Conservation (phyloP, 257 asterid genomes). For the Orobanche coerulescens region DNA sequence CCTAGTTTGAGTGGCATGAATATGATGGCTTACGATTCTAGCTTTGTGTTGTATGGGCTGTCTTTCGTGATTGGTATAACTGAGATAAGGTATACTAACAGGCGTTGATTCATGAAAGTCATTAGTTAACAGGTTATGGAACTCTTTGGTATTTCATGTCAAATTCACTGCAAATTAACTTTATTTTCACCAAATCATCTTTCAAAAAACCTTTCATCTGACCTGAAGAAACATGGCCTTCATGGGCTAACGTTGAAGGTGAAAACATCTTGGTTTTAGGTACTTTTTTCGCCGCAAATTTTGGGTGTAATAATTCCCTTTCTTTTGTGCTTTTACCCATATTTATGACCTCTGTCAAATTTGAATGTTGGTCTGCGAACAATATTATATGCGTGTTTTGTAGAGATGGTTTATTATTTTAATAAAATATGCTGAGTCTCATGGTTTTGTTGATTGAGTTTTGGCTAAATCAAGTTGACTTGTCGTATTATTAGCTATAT, state of each 20-base stretch:
- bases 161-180: background rate
- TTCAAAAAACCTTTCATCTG: conserved; percentile 73
- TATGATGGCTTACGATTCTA: no score
- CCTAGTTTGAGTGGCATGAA: no score
- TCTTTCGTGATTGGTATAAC: background rate
- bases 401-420: no score
- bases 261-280: conserved; percentile 88
- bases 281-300: conserved; percentile 21
- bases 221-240: conserved; percentile 69
- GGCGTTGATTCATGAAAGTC: conserved; percentile 3
- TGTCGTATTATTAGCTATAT: no score
- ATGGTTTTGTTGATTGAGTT: background rate
- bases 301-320: background rate
- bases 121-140: background rate
- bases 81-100: background rate
- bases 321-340: background rate
- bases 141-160: background rate
- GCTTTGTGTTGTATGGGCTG: no score
- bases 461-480: background rate
- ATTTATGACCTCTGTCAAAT: background rate
- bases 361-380: background rate
- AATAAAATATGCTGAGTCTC: background rate
- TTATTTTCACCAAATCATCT: conserved; percentile 27
- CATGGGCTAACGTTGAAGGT: conserved; percentile 78
- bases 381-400: background rate